These are phyloP conservation scores for Gaeumannomyces tritici DNA, from an alignment of 2,329 filamentous ascomycete genomes.

Conservation along the genomic window DNA sequence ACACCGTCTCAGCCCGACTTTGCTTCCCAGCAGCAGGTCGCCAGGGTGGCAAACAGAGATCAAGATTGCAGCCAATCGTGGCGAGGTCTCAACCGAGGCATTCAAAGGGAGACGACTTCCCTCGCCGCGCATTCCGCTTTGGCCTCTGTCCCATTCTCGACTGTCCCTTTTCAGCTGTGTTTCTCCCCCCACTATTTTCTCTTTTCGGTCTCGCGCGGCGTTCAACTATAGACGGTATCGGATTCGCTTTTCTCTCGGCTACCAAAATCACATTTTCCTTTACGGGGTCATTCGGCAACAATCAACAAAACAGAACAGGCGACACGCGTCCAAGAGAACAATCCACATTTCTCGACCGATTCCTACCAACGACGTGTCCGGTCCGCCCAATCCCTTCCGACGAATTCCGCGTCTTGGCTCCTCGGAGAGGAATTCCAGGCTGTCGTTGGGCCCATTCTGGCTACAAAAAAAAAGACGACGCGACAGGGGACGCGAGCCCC, in stretches of 20 bases:
- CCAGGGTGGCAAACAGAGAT: neutral
- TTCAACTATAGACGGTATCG: slow-evolving; percentile 13
- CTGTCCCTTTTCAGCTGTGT: slow-evolving; percentile 9
- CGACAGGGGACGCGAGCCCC: neutral
- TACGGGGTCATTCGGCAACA: too few species aligned
- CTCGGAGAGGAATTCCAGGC: neutral
- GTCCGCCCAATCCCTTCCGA: too few species aligned
- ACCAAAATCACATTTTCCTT: neutral
- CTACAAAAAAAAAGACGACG: neutral
- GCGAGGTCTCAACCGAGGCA: neutral
- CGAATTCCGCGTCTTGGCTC: too few species aligned
- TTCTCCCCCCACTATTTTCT: neutral
- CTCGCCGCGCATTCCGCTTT: slow-evolving; percentile 5
- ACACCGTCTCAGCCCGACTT: neutral
- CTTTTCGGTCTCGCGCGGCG: slow-evolving; percentile 22
- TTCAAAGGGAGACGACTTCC: slow-evolving; percentile 10
- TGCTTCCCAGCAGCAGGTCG: slow-evolving; percentile 15
- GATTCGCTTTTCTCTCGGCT: neutral
- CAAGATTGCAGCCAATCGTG: neutral
- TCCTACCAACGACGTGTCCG: neutral
- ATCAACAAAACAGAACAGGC: too few species aligned
- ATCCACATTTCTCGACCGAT: neutral
- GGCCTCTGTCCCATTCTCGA: too few species aligned
- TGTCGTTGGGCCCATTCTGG: neutral
- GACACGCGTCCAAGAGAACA: too few species aligned